Base-by-base conservation (phyloP, 257 asterid species). In the Hygrophila difformis region DNA sequence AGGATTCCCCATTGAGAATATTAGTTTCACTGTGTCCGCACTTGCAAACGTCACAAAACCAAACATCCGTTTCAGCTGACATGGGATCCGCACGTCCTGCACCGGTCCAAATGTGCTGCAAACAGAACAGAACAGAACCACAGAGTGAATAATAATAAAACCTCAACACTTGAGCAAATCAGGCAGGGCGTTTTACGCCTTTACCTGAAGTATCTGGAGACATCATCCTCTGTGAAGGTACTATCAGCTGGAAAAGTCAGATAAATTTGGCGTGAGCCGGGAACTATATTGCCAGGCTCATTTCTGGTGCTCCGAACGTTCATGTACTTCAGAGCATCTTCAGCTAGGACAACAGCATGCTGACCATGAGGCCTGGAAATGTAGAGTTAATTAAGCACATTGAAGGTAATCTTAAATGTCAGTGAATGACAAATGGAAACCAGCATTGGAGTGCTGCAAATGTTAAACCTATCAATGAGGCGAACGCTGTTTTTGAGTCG, bases 71-170 rank as follows among this genome's bases (percentile, higher is more conserved):
- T 72, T 75, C 72, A 66, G 85, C 73, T 84, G 97, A 61, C 78
- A 73, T 1, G 97, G 97, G 36, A 88, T 84, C 68, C 97, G 66
- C 53, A 88, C 97, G 57, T 88, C 97, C 66, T 84, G 81, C 63
- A 88, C 97, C 2, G 63, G 67, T 22, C 97, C 97, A 71, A 70
- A 88, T 23, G 83, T 77, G 35, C 97, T 84, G 51, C 49, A 66
- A 33, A 47, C 15, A n/a, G 33, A 39, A 58, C 31, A 57, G 34
- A 12, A 18, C 23, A 51, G 21, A 39, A 36, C 29, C 56, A 26
- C 4, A 26, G 4, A 26, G 31, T 28, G 57, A 44, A 45, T 9
- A 31, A n/a, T n/a, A n/a, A n/a, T n/a, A n/a, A n/a, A n/a, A n/a
- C 31, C 31, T 43, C 13, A 40, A 2, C 28, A 18, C 12, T 15